Evolutionary conservation across 305 asterid genomes (phyloP).

Genomic region (Solanum aculeatissimum): DNA sequence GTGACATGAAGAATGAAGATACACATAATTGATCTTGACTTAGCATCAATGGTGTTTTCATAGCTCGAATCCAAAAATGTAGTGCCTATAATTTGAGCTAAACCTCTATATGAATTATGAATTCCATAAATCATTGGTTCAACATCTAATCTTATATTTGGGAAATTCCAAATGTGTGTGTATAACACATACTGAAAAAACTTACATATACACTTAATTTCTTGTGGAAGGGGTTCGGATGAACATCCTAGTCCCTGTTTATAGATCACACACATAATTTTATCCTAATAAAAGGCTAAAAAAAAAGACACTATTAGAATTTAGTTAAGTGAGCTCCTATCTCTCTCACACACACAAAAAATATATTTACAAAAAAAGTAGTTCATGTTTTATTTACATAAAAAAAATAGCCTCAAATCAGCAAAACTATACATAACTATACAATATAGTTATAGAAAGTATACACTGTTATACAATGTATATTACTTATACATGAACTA

Average conservation of each 20-base stretch:
- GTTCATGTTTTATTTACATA: too few species aligned
- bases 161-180: not conserved
- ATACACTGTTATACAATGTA: too few species aligned
- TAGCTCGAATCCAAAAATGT: not conserved
- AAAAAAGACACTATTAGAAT: not conserved
- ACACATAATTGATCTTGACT: too few species aligned
- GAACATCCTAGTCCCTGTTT: not conserved
- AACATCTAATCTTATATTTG: not conserved
- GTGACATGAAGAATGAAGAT: too few species aligned
- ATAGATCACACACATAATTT: not conserved
- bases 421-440: too few species aligned
- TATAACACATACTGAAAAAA: not conserved
- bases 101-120: not conserved
- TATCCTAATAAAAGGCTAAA: not conserved
- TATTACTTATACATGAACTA: too few species aligned
- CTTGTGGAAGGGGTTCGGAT: not conserved
- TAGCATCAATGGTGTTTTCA: too few species aligned
- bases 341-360: too few species aligned
- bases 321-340: not conserved
- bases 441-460: too few species aligned
- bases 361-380: too few species aligned
- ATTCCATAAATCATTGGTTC: accelerated
- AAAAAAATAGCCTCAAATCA: too few species aligned
- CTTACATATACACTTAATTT: not conserved
- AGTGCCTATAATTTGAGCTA: not conserved